Conservation (phyloP, 2,329 filamentous ascomycete genomes). For the Aspergillus sp. region DNA sequence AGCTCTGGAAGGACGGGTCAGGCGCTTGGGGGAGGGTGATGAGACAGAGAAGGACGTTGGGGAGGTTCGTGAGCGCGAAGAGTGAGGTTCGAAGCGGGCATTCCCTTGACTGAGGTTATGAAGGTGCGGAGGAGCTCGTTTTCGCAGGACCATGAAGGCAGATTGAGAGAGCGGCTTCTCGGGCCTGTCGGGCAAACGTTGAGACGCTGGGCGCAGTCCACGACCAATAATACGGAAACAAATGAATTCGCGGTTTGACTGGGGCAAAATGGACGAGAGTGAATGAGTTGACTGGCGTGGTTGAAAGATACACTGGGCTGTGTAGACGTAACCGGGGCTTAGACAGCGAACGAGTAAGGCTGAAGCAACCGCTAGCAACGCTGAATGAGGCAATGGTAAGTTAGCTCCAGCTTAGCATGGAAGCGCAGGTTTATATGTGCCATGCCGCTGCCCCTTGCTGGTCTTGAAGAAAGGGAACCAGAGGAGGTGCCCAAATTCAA, state of each 20-base stretch:
- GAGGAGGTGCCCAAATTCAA: neutral
- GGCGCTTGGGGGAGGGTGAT: slow-evolving; percentile 27
- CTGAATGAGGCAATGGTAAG: slow-evolving; percentile 2
- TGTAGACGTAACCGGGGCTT: slow-evolving; percentile 20
- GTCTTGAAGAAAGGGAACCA: neutral
- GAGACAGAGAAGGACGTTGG: slow-evolving; percentile 28
- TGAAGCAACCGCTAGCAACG: slow-evolving; percentile 1
- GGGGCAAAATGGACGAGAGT: neutral
- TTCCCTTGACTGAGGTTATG: slow-evolving; percentile 33
- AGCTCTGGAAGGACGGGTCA: slow-evolving; percentile 28
- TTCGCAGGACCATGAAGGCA: slow-evolving; percentile 41
- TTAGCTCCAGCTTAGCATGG: neutral
- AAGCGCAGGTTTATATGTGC: slow-evolving; percentile 7
- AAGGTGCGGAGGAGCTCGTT: slow-evolving; percentile 38
- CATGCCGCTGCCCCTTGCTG: slow-evolving; percentile 11
- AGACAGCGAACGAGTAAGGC: slow-evolving; percentile 5
- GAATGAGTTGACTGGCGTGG: slow-evolving; percentile 12
- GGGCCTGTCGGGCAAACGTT: slow-evolving; percentile 11
- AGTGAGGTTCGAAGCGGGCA: slow-evolving; percentile 31
- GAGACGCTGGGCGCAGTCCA: slow-evolving; percentile 14
- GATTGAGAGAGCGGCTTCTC: slow-evolving; percentile 6
- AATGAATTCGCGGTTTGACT: neutral
- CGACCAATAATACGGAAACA: slow-evolving; percentile 12
- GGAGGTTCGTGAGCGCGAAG: slow-evolving; percentile 37
- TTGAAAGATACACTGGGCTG: slow-evolving; percentile 8